Evolutionary conservation across 768 basidiomycete genomes (phyloP), one percentile per base, ranked within the genome.

Genomic region (Naganishia vishniacii): DNA sequence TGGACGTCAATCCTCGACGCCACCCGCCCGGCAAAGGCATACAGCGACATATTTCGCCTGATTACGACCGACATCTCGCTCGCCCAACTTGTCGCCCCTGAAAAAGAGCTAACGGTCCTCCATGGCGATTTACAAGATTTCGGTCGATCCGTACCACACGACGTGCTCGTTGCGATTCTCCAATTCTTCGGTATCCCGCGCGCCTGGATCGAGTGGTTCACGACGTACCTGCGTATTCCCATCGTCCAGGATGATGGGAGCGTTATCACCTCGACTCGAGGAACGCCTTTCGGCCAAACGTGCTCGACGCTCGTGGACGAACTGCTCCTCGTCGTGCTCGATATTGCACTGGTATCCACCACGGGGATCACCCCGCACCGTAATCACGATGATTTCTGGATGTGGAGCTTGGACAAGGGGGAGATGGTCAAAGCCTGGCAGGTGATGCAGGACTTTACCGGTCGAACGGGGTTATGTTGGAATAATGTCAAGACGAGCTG

Each of bases 351-450:
- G 44, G 62, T 49, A 26, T 40, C 40, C 20, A 42, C 37, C 28
- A 53, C 48, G 42, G 44, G 48, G n/a, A 34, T 63, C 25, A 40
- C 44, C n/a, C 31, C 51, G 4, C 62, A 63, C 28, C 20, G 62
- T 8, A 63, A 63, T 26, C 62, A 63, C 49, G 62, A 63, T 23
- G 62, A 63, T 41, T 63, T 51, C 42, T 63, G 62, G 62, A 28
- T 63, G 25, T 63, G 62, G 62, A 44, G 26, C 15, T 28, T 51
- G 41, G 48, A 53, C n/a, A 23, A 44, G 32, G 28, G 26, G 28
- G 37, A 41, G 11, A 41, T 63, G 34, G 49, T 56, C 7, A 20
- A 26, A 6, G 41, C 62, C 2, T 51, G 46, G 44, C 42, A 29
- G 40, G 41, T 45, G 18, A 63, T 63, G 62, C 29, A 31, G 44